Evolutionary conservation across 805 yeast genomes (phyloP).

Genomic region (Yarrowia bubula): DNA sequence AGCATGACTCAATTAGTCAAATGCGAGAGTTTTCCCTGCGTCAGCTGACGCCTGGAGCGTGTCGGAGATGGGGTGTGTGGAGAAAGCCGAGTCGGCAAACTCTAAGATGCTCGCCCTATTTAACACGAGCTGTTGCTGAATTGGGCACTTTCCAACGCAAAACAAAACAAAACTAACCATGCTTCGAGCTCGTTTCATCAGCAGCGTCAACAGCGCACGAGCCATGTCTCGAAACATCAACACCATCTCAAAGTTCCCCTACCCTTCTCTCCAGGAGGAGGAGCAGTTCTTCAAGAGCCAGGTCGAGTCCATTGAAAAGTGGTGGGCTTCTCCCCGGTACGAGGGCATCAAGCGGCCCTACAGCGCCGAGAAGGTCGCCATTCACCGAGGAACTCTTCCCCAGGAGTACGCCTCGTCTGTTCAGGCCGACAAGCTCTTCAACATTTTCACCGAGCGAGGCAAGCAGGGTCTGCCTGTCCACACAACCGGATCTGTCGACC

Average conservation of each 20-base stretch:
- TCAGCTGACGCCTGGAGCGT: background rate
- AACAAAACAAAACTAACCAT: background rate
- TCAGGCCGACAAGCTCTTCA: slow-evolving; percentile 54
- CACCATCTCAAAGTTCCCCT: slow-evolving; percentile 40
- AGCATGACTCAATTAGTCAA: background rate
- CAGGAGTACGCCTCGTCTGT: slow-evolving; percentile 47
- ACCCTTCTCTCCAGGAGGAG: slow-evolving; percentile 41
- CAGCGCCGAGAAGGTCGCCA: slow-evolving; percentile 51
- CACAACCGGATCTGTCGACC: slow-evolving; percentile 62
- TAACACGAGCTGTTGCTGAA: slow-evolving; percentile 21
- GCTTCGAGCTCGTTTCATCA: slow-evolving; percentile 24
- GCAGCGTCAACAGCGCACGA: slow-evolving; percentile 19
- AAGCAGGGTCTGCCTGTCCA: slow-evolving; percentile 49
- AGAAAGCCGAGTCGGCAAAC: slow-evolving; percentile 26
- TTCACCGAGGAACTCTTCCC: slow-evolving; percentile 51
- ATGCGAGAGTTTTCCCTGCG: background rate
- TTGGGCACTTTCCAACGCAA: background rate
- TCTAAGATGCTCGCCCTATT: slow-evolving; percentile 5
- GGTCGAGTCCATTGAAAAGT: slow-evolving; percentile 43
- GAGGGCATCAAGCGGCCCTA: slow-evolving; percentile 52
- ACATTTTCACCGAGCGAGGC: slow-evolving; percentile 45
- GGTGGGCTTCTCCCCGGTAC: slow-evolving; percentile 54
- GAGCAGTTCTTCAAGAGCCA: slow-evolving; percentile 39
- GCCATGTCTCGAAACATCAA: slow-evolving; percentile 29
- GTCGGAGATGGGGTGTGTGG: background rate